Conservation (phyloP, 257 asterid genomes). For the Solanum dulcamara region DNA sequence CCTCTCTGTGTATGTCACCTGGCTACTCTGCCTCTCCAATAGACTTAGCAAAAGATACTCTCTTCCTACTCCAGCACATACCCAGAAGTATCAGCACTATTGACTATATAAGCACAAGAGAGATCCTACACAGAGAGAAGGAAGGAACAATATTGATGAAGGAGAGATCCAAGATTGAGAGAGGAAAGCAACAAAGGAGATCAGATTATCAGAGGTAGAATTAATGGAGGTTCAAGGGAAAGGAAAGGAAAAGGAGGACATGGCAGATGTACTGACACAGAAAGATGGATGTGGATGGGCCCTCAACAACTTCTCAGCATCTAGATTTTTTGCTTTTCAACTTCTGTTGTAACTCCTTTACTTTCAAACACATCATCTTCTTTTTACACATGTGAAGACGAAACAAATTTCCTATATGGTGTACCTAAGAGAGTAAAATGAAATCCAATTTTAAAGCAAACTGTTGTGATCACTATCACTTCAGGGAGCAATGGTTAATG, state of each 20-base stretch:
- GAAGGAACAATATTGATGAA: background rate
- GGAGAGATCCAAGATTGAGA: background rate
- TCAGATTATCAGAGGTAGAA: background rate
- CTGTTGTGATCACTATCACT: background rate
- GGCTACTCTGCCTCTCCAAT: background rate
- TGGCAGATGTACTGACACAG: background rate
- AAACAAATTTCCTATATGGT: background rate
- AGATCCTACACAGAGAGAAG: background rate
- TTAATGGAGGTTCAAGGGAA: background rate
- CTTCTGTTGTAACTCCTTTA: background rate
- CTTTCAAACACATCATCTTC: background rate
- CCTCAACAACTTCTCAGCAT: background rate
- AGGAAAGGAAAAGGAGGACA: background rate
- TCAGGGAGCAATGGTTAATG: background rate
- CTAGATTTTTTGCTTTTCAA: background rate
- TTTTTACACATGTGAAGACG: background rate
- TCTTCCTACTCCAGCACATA: background rate
- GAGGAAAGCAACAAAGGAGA: background rate
- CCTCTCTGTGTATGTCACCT: background rate
- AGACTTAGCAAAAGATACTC: background rate
- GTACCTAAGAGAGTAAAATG: background rate
- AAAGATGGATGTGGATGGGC: background rate
- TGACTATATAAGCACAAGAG: background rate
- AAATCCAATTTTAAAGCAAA: background rate
- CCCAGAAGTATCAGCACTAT: background rate